phyloP scores from a whole-genome alignment of 805 yeast genomes.

The Pichia paraexigua region DNA sequence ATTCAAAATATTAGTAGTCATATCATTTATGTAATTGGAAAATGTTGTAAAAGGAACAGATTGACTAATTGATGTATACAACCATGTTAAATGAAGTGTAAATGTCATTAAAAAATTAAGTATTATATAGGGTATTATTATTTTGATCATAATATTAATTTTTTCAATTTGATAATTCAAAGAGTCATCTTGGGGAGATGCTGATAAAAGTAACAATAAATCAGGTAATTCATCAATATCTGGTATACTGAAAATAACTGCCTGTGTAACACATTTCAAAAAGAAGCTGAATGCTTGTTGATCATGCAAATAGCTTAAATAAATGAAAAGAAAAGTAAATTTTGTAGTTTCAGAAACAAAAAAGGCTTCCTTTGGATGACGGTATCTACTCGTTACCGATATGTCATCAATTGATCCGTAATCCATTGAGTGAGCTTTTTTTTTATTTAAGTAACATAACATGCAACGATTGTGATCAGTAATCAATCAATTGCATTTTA shows the following conservation, averaged over 20 bases:
- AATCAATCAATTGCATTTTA: no score
- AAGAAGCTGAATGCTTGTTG: neutral
- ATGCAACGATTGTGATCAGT: no score
- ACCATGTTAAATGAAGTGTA: neutral
- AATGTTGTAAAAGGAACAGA: neutral
- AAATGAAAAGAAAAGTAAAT: neutral
- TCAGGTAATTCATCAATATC: neutral
- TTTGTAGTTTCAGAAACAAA: neutral
- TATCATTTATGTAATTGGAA: neutral
- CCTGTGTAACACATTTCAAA: neutral
- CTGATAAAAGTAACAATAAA: neutral
- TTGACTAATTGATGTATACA: neutral
- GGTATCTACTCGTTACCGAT: neutral
- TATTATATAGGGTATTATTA: neutral
- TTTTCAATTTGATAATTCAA: neutral
- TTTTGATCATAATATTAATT: neutral
- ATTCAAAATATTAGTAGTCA: neutral
- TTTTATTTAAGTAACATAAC: no score
- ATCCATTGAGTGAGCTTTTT: neutral
- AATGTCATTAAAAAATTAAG: neutral
- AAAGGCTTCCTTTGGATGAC: neutral
- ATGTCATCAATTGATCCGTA: neutral
- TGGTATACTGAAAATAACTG: conserved; percentile 1
- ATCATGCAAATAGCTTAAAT: conserved; percentile 4
- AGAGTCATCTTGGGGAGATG: neutral